Conservation (phyloP, 331 rosid genomes). For the Ulmus americana region DNA sequence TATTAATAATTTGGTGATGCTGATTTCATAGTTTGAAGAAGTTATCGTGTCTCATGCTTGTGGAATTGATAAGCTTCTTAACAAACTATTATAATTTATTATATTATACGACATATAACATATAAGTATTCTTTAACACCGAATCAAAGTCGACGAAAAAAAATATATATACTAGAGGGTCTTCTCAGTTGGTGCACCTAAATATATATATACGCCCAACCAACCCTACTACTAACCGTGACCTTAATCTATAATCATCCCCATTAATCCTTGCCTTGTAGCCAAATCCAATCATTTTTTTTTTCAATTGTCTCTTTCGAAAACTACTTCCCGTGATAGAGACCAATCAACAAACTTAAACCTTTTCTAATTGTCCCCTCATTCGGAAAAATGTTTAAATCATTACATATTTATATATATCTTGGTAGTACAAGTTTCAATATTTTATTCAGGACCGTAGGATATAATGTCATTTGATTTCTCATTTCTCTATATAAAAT, state of each 20-base stretch:
- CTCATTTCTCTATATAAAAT: too few species aligned
- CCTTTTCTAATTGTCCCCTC: too few species aligned
- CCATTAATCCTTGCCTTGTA: slow-evolving; percentile 23
- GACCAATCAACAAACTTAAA: slow-evolving; percentile 6
- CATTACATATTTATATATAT: too few species aligned
- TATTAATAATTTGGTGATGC: background rate
- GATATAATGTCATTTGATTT: too few species aligned
- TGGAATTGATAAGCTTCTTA: too few species aligned
- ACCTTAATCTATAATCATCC: slow-evolving; percentile 3
- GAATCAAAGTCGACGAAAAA: background rate
- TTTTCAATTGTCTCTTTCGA: slow-evolving; percentile 9
- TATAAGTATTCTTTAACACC: background rate
- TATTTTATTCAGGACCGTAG: too few species aligned
- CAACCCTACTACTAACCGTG: slow-evolving; percentile 16
- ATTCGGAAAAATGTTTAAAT: too few species aligned
- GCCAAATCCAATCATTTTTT: slow-evolving; percentile 24
- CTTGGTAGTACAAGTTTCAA: too few species aligned
- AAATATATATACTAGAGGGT: background rate
- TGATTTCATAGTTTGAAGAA: slow-evolving; percentile 3
- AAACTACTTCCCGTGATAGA: background rate
- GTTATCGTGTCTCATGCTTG: too few species aligned
- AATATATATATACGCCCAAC: slow-evolving; percentile 20
- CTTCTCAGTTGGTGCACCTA: slow-evolving; percentile 35
- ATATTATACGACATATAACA: background rate
- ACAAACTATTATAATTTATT: too few species aligned